Evolutionary conservation across 805 yeast species (phyloP).

Genomic region (Myxozyma kluyveri): DNA sequence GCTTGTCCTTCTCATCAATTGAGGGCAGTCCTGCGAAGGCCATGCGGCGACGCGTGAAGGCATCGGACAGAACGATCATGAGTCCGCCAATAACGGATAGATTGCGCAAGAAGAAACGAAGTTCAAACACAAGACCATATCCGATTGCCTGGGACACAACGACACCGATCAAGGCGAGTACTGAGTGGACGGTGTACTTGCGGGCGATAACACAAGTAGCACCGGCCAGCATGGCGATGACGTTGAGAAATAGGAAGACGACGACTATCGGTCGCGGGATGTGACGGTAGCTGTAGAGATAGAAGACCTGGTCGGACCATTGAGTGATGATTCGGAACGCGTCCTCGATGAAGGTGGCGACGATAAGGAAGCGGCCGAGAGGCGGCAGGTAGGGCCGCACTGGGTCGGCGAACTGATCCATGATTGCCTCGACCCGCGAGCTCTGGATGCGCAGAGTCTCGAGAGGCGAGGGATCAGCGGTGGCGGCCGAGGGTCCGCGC

Average conservation of each 20-base stretch:
- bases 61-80: constrained; percentile 80
- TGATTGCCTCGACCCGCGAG: constrained; percentile 21
- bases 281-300: constrained; percentile 74
- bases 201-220: constrained; percentile 69
- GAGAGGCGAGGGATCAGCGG: constrained; percentile 28
- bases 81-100: constrained; percentile 90
- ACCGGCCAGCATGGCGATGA: constrained; percentile 67
- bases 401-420: constrained; percentile 29
- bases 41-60: constrained; percentile 67
- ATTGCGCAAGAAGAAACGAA: constrained; percentile 79
- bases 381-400: constrained; percentile 58
- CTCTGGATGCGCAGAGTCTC: constrained; percentile 27
- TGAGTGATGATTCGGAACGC: constrained; percentile 77
- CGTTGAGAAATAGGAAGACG: constrained; percentile 62
- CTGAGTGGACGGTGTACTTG: constrained; percentile 66
- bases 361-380: constrained; percentile 84
- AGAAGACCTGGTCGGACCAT: constrained; percentile 88
- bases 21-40: constrained; percentile 27
- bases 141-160: constrained; percentile 80
- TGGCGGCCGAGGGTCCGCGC: constrained; percentile 21
- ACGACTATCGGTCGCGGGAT: constrained; percentile 73
- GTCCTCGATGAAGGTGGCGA: constrained; percentile 91
- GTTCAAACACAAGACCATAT: constrained; percentile 81
- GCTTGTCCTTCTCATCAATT: constrained; percentile 52
- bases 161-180: constrained; percentile 64